phyloP scores from a whole-genome alignment of 2,329 filamentous ascomycete genomes.

The Ophiobolus disseminans region DNA sequence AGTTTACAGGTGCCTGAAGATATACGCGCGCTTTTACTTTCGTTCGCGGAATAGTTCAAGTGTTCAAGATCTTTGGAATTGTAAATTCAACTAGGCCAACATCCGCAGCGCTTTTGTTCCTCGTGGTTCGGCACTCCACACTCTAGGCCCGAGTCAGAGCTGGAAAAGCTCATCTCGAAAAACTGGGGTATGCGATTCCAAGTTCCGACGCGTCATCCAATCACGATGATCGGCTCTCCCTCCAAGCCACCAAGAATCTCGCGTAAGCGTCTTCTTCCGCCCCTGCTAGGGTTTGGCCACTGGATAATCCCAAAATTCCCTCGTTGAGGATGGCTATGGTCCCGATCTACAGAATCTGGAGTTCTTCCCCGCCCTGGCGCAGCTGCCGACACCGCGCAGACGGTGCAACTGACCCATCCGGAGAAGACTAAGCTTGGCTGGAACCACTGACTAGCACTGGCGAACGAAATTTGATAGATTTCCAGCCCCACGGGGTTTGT shows the following conservation, averaged over 20 bases:
- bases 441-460: neutral
- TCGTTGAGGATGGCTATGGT: slow-evolving; percentile 2
- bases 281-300: neutral
- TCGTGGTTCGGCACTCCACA: no score
- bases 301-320: slow-evolving; percentile 10
- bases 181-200: slow-evolving; percentile 7
- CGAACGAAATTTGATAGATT: slow-evolving; percentile 4
- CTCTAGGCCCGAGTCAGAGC: neutral
- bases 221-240: slow-evolving; percentile 3
- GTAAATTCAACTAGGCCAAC: no score
- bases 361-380: neutral
- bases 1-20: no score
- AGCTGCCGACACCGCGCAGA: slow-evolving; percentile 2
- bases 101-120: neutral
- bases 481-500: slow-evolving; percentile 25
- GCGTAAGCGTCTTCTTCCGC: slow-evolving; percentile 21
- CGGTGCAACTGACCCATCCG: slow-evolving; percentile 8
- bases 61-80: no score
- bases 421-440: slow-evolving; percentile 10
- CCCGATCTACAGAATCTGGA: slow-evolving; percentile 8
- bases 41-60: no score
- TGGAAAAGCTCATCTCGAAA: slow-evolving; percentile 19
- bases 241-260: no score
- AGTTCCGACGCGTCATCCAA: slow-evolving; percentile 4
- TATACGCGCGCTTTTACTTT: no score